Evolutionary conservation across 345 rosid genomes (phyloP).

Genomic region (Citrus glauca): DNA sequence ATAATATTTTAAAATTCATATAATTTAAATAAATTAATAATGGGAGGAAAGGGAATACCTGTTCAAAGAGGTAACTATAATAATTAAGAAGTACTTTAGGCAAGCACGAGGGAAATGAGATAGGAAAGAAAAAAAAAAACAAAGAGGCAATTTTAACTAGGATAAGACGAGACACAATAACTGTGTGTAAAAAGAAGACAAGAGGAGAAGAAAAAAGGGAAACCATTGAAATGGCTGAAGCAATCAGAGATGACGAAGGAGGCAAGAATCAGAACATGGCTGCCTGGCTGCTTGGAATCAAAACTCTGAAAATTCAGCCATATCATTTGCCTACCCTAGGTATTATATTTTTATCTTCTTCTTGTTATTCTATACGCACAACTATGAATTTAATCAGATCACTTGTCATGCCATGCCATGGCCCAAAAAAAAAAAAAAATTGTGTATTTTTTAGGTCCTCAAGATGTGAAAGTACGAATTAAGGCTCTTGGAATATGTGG

Average conservation of each 20-base stretch:
- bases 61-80: too few relatives aligned
- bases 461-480: conserved; percentile 46
- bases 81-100: background rate
- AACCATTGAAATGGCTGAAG: conserved; percentile 12
- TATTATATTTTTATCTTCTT: background rate
- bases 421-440: too few relatives aligned
- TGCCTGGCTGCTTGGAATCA: conserved; percentile 62
- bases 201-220: too few relatives aligned
- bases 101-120: background rate
- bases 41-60: too few relatives aligned
- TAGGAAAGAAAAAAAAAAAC: background rate
- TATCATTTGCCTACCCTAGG: conserved; percentile 56
- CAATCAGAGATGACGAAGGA: conserved; percentile 11
- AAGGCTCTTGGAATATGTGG: conserved; percentile 69
- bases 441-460: conserved; percentile 33
- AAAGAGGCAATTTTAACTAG: background rate
- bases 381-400: background rate
- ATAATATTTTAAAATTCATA: too few relatives aligned
- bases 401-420: too few relatives aligned
- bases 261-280: conserved; percentile 53
- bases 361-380: background rate
- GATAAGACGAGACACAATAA: background rate
- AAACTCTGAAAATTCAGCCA: conserved; percentile 52
- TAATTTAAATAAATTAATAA: too few relatives aligned
- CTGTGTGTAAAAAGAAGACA: too few relatives aligned